Base-by-base conservation (phyloP, 805 yeast species). In the Zygoascus ofunaensis region DNA sequence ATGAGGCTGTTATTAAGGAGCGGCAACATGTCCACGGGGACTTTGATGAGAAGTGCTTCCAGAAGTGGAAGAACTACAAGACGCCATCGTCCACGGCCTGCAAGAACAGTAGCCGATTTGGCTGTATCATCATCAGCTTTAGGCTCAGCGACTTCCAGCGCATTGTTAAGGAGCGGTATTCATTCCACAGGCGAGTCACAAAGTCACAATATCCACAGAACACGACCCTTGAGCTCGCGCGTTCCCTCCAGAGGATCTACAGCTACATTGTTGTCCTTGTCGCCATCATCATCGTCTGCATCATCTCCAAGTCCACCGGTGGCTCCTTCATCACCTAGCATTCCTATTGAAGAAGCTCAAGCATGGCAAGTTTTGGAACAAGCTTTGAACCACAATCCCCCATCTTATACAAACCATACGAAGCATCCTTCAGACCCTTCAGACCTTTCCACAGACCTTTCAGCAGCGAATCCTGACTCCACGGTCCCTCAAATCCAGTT, bases 321-420 rank as follows among this genome's bases (percentile, higher is more conserved):
- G 23, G 26, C 33, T 19, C 34, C n/a, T n/a, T n/a, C 41, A 19
- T 26, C 23, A 38, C 23, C 19, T 15, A 38, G 41, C 17, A n/a
- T 3, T 3, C 42, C 55, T 10, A 50, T 52, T 5, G 61, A 56
- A 19, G 59, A 56, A 44, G 41, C 37, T 4, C 54, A 55, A 37
- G 60, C 63, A 3, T 60, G 64, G 64, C 49, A 51, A 19, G 50
- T 55, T 55, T 51, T 58, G 15, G 64, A 55, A 39, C 51, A 46
- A 41, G 62, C 62, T 12, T 20, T 43, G 34, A 37, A 28, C 4
- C 15, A 28, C 12, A 37, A 37, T 49, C 45, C 39, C 43, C 39
- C 32, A 8, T 20, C 28, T 30, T 21, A n/a, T 33, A 20, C 24
- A 30, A 18, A 37, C 24, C 21, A 12, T n/a, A 34, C 8, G 8